Evolutionary conservation across 768 basidiomycete species (phyloP).

Genomic region (Glaciozyma antarctica): DNA sequence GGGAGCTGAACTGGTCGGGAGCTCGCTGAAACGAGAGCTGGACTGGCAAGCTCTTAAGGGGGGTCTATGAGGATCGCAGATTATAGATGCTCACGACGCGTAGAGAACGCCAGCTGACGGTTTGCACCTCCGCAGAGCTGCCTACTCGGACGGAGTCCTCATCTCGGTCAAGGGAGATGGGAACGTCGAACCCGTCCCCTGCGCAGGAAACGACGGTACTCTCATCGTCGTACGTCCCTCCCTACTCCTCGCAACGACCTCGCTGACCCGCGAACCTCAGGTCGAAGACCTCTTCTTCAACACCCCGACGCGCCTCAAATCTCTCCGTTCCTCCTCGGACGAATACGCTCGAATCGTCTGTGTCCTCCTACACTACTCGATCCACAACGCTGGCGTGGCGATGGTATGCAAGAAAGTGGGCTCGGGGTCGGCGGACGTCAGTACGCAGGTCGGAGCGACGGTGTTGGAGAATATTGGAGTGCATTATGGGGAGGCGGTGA

Average conservation of each 20-base stretch:
- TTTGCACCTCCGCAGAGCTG: conserved; percentile 49
- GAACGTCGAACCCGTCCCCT: conserved; percentile 65
- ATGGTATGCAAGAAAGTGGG: conserved; percentile 74
- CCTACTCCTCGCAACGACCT: neutral
- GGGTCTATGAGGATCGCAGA: too few relatives aligned
- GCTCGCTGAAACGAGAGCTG: too few relatives aligned
- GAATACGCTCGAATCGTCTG: conserved; percentile 87
- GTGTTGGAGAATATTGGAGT: conserved; percentile 61
- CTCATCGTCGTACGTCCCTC: conserved; percentile 58
- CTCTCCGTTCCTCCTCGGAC: conserved; percentile 72
- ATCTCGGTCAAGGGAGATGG: conserved; percentile 61
- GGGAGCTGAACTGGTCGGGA: too few relatives aligned
- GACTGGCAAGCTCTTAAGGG: too few relatives aligned
- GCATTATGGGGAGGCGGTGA: conserved; percentile 69
- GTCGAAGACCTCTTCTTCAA: conserved; percentile 95
- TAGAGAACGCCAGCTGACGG: too few relatives aligned
- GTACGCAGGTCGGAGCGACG: conserved; percentile 47
- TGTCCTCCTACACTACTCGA: conserved; percentile 82
- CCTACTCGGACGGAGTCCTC: conserved; percentile 68
- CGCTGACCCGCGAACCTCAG: conserved; percentile 42
- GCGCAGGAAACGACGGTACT: conserved; percentile 91
- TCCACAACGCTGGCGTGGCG: conserved; percentile 79
- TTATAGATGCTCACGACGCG: too few relatives aligned
- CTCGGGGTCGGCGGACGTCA: conserved; percentile 19
- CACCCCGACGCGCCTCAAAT: conserved; percentile 73